phyloP scores from a whole-genome alignment of 495 filamentous ascomycete species.

The Penicillium soppii region DNA sequence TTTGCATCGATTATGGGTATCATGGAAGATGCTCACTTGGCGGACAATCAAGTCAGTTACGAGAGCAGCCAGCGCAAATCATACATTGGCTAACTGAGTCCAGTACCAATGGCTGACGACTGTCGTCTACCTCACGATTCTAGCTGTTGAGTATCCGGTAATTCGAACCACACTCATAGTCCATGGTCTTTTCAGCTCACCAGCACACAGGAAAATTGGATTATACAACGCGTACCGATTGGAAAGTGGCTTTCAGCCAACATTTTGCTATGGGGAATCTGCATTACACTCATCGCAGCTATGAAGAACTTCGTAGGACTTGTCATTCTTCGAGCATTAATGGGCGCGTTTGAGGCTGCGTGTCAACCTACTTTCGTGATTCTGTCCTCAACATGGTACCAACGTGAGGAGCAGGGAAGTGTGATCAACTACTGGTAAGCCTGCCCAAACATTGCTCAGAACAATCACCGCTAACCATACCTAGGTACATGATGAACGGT shows the following conservation, averaged over 20 bases:
- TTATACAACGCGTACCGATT: slow-evolving; percentile 57
- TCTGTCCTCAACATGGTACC: slow-evolving; percentile 67
- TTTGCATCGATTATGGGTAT: slow-evolving; percentile 71
- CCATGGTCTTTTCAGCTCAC: not conserved
- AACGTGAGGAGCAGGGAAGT: slow-evolving; percentile 60
- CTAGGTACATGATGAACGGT: slow-evolving; percentile 63
- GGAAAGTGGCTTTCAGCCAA: slow-evolving; percentile 60
- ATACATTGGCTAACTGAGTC: not conserved
- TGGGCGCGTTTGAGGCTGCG: slow-evolving; percentile 66
- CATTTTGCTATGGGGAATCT: slow-evolving; percentile 58
- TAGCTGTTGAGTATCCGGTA: slow-evolving; percentile 53
- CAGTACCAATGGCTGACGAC: slow-evolving; percentile 52
- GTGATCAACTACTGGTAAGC: slow-evolving; percentile 63
- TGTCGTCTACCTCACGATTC: slow-evolving; percentile 51
- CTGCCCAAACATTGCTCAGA: not conserved
- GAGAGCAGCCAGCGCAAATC: not conserved
- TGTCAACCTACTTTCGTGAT: slow-evolving; percentile 58
- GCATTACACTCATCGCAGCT: slow-evolving; percentile 55
- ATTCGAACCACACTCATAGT: not conserved
- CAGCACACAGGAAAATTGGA: slow-evolving; percentile 33
- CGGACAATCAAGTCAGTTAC: slow-evolving; percentile 42
- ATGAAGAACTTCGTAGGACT: slow-evolving; percentile 55
- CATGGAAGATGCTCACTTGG: slow-evolving; percentile 49
- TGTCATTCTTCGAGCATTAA: slow-evolving; percentile 54
- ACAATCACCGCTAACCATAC: not conserved